phyloP scores from a whole-genome alignment of 306 rosid species.

The Vigna unguiculata region DNA sequence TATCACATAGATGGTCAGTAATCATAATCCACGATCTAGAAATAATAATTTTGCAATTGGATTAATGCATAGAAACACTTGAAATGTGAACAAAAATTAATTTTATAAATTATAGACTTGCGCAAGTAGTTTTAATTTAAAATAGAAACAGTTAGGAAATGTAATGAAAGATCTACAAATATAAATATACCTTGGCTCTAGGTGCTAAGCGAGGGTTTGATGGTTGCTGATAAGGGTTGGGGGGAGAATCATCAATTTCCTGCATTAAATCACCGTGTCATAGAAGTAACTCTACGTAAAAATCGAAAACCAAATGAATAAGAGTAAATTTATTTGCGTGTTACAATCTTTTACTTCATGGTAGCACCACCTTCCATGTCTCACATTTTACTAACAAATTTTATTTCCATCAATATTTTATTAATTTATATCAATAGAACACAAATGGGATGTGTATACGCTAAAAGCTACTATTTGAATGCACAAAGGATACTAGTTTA shows the following conservation, averaged over 20 bases:
- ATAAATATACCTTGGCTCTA: constrained; percentile 65
- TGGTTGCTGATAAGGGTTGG: constrained; percentile 84
- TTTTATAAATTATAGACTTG: background rate
- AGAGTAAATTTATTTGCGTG: constrained; percentile 6
- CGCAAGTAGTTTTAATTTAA: background rate
- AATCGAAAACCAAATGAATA: constrained; percentile 32
- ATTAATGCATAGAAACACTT: constrained; percentile 6
- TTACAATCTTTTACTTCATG: background rate
- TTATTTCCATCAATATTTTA: constrained; percentile 17
- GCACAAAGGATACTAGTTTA: background rate
- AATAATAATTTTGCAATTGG: background rate
- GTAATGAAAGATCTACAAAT: constrained; percentile 3
- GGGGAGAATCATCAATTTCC: constrained; percentile 85
- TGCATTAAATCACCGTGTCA: constrained; percentile 50
- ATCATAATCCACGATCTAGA: background rate
- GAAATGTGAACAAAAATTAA: constrained; percentile 3
- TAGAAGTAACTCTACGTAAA: constrained; percentile 33
- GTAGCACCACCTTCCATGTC: background rate
- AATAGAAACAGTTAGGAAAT: background rate
- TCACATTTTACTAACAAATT: background rate
- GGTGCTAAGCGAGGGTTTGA: constrained; percentile 85
- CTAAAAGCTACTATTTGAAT: too few species aligned
- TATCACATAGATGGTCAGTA: background rate
- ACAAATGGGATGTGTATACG: background rate
- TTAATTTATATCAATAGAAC: constrained; percentile 24